These are phyloP conservation scores for Stephanodiscus minutulus DNA, from an alignment of 108 stramenopile species.

Conservation along the genomic window DNA sequence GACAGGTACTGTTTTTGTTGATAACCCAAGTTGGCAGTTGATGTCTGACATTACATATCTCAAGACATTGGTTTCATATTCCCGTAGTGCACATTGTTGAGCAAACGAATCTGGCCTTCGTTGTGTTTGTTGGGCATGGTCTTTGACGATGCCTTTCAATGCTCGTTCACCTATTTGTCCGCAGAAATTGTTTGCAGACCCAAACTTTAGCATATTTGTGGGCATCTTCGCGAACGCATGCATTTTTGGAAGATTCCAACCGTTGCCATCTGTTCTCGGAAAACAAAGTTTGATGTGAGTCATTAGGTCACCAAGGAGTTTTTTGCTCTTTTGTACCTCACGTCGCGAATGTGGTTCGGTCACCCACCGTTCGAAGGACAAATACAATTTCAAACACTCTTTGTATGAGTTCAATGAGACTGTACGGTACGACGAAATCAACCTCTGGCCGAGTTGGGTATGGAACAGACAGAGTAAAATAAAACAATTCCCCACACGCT, in stretches of 20 bases:
- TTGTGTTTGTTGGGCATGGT: not conserved
- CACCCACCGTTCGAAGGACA: not conserved
- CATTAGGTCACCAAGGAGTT: not conserved
- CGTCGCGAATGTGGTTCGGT: not conserved
- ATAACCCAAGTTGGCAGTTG: too few species aligned
- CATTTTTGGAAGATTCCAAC: not conserved
- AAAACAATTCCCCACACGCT: too few species aligned
- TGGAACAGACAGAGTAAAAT: too few species aligned
- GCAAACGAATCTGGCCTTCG: too few species aligned
- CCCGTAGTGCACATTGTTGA: too few species aligned
- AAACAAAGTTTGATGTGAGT: not conserved
- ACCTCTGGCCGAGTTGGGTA: too few species aligned
- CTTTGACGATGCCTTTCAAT: not conserved
- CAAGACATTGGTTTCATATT: too few species aligned
- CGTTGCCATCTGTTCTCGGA: not conserved
- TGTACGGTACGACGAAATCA: too few species aligned
- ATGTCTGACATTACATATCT: too few species aligned
- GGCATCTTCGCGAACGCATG: not conserved
- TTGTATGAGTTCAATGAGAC: not conserved
- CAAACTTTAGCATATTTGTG: not conserved
- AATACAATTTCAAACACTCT: not conserved
- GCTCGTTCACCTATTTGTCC: not conserved
- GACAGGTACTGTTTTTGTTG: too few species aligned
- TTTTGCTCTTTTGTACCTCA: not conserved
- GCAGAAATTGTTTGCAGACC: not conserved